Percentiles rank a stretch among this genome's conserved stretches.
These are phyloP conservation scores for Aspergillus neoniger DNA, from an alignment of 2,329 filamentous ascomycete genomes.

Conservation along the genomic window DNA sequence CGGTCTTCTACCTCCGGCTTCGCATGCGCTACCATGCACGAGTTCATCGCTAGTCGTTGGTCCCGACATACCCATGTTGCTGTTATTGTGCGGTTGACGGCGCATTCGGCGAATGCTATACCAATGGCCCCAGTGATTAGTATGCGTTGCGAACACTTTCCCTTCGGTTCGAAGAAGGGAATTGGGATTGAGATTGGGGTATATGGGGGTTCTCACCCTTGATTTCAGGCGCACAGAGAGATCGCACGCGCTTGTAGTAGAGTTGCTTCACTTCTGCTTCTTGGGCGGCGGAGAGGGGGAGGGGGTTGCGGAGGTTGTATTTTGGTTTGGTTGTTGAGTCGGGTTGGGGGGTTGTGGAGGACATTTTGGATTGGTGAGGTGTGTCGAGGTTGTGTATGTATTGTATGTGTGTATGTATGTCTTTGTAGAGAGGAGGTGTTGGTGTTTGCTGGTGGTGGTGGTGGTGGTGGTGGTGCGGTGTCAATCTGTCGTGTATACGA, in stretches of 20 bases:
- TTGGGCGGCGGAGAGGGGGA: constrained; percentile 79
- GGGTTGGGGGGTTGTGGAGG: constrained; percentile 4
- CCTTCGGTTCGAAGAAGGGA: too few relatives aligned
- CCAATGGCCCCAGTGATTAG: background rate
- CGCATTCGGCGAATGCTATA: constrained; percentile 88
- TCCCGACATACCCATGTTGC: constrained; percentile 83
- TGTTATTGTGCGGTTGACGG: constrained; percentile 79
- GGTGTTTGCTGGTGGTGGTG: too few relatives aligned
- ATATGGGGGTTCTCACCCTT: constrained; percentile 57
- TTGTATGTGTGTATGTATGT: background rate
- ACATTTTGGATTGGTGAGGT: constrained; percentile 7
- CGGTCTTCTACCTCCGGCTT: constrained; percentile 82
- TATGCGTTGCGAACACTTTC: background rate
- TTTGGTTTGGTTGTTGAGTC: constrained; percentile 13
- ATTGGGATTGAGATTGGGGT: background rate
- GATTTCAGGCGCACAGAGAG: constrained; percentile 74
- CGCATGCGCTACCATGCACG: constrained; percentile 85
- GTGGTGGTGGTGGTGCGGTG: too few relatives aligned
- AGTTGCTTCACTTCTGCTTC: constrained; percentile 79
- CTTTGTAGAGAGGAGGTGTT: background rate
- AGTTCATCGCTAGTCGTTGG: constrained; percentile 84
- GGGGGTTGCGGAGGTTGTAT: constrained; percentile 65
- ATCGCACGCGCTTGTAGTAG: constrained; percentile 77
- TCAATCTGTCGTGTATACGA: too few relatives aligned
- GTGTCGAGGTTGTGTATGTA: background rate